Evolutionary conservation across 371 early-diverging fungal species (phyloP).

Genomic region (Syncephalastrum monosporum): DNA sequence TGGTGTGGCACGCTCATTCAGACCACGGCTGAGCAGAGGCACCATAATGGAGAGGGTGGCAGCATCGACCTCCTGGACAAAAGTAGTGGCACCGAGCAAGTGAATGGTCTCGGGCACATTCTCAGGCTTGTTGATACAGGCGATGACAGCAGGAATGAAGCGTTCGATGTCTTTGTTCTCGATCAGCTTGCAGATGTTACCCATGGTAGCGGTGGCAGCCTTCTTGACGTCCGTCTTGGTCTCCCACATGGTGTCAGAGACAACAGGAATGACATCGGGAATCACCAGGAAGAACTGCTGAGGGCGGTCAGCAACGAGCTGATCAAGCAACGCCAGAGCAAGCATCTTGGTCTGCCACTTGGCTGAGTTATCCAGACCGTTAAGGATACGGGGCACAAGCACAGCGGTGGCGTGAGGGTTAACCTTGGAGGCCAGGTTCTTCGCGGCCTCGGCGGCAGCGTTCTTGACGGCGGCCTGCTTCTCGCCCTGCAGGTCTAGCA

Average conservation of each 20-base stretch:
- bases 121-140: constrained; percentile 65
- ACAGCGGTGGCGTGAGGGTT: constrained; percentile 55
- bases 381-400: constrained; percentile 60
- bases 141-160: constrained; percentile 63
- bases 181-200: constrained; percentile 49
- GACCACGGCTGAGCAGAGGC: constrained; percentile 78
- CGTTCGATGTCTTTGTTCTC: constrained; percentile 68
- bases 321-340: constrained; percentile 54
- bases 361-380: constrained; percentile 60
- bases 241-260: constrained; percentile 75
- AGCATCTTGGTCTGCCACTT: constrained; percentile 81
- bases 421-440: constrained; percentile 45
- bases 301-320: constrained; percentile 55
- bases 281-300: constrained; percentile 57
- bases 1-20: constrained; percentile 60
- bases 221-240: constrained; percentile 67
- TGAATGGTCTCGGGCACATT: constrained; percentile 68
- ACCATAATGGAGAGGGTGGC: constrained; percentile 83
- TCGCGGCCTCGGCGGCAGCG: constrained; percentile 52
- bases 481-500: constrained; percentile 68
- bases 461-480: constrained; percentile 62
- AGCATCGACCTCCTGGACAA: constrained; percentile 77
- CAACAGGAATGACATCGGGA: constrained; percentile 70
- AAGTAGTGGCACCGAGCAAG: constrained; percentile 70
- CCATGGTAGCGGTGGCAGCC: constrained; percentile 53